phyloP scores from a whole-genome alignment of 805 yeast genomes.

The Candida jianshihensis region DNA sequence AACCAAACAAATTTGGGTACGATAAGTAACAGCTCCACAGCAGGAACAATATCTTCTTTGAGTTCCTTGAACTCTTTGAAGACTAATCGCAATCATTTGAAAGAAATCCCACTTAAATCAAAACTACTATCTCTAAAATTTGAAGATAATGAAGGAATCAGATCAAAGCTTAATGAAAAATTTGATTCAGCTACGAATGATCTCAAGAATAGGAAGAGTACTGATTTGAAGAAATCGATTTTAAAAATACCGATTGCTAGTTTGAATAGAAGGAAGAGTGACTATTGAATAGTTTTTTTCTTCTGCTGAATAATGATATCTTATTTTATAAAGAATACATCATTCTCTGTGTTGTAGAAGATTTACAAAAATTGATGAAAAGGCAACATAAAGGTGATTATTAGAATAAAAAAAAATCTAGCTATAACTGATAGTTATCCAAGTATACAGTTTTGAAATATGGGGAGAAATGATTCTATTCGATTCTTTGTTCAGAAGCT shows the following conservation, averaged over 20 bases:
- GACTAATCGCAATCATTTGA: neutral
- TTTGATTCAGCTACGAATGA: slow-evolving; percentile 7
- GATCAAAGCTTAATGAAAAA: slow-evolving; percentile 8
- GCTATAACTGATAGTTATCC: too few species aligned
- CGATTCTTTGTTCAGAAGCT: slow-evolving; percentile 46
- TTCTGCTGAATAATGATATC: too few species aligned
- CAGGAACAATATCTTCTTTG: neutral
- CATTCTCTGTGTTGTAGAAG: too few species aligned
- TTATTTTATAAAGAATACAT: too few species aligned
- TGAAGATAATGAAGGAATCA: slow-evolving; percentile 5
- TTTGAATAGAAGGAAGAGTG: slow-evolving; percentile 13
- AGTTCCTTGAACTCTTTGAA: neutral
- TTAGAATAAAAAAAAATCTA: too few species aligned
- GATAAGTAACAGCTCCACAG: too few species aligned
- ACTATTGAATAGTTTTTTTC: neutral
- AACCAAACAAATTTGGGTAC: neutral
- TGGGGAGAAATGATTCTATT: slow-evolving; percentile 21
- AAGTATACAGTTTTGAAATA: too few species aligned
- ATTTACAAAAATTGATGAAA: too few species aligned
- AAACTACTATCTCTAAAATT: neutral
- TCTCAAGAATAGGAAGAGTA: neutral
- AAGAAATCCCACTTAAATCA: neutral
- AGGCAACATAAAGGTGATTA: too few species aligned
- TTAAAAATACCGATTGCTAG: slow-evolving; percentile 20
- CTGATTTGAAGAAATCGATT: slow-evolving; percentile 9